Evolutionary conservation across 2,329 filamentous ascomycete genomes (phyloP), one percentile per base, ranked within the genome.

Genomic region (Bipolaris cookei): DNA sequence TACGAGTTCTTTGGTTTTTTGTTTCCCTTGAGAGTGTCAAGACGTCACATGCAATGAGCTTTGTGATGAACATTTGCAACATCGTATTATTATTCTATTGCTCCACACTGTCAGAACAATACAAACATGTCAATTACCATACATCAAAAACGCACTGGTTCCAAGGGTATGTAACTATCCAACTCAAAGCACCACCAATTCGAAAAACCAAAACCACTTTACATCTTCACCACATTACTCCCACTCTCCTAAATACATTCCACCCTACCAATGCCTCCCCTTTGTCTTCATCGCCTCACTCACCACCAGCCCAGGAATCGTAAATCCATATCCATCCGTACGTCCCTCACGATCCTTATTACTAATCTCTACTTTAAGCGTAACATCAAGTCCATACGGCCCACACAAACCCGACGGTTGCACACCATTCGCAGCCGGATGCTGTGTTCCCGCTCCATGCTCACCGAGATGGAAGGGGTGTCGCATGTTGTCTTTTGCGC

Each of bases 381-480:
- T 74, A 4, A 83, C 77, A 65, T 83, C 81, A 5, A 83, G 63
- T 0, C 81, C 80, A 58, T 77, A 75, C 10, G 63, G 59, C 2
- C 80, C 81, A 35, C 77, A 78, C 5, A 83, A 66, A 1, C 79
- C 79, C 3, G 73, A 80, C 59, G 72, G 70, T 42, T 58, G 60
- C 25, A 81, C 51, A 4, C 80, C 81, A 35, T 64, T 66, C 0
- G 91, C 90, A 11, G 92, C 90, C 56, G 85, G 86, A 79, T 97
- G 92, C 28, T 79, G 80, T 0, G 92, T 92, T 3, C 94, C 94
- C 0, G 91, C 91, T 44, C 84, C 80, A n/a, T 86, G 77, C 74
- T 97, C 94, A 44, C 94, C 93, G 3, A 79, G 77, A 72, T 93
- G 89, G 37, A 97, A 82, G 21, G 88, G 85, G 1, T 84, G 81